Conservation (phyloP, 257 asterid genomes). For the Nicotiana noctiflora region DNA sequence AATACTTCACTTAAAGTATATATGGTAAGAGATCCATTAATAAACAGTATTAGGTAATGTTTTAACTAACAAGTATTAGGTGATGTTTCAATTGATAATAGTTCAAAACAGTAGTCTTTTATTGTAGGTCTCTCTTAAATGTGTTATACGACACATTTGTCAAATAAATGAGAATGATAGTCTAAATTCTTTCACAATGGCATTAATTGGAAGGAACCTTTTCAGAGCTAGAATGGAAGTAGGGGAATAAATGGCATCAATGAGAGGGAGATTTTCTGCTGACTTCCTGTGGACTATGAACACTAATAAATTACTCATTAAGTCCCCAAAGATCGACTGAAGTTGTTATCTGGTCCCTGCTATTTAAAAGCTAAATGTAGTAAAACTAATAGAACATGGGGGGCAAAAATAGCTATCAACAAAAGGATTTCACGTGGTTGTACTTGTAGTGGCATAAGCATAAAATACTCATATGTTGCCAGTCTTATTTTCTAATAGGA, state of each 20-base stretch:
- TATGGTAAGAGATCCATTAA: conserved; percentile 4
- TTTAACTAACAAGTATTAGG: conserved; percentile 2
- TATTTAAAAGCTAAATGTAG: not conserved
- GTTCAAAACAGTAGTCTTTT: not conserved
- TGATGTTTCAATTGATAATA: not conserved
- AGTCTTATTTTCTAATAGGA: not conserved
- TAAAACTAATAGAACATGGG: not conserved
- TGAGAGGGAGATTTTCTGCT: not conserved
- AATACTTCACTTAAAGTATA: not conserved
- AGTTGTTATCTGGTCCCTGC: not conserved
- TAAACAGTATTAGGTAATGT: not conserved
- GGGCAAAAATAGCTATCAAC: not conserved
- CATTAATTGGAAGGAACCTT: not conserved
- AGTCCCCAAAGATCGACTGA: not conserved
- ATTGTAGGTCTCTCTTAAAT: not conserved
- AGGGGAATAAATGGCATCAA: not conserved
- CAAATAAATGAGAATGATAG: conserved; percentile 3
- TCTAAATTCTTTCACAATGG: conserved; percentile 2
- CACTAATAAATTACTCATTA: not conserved
- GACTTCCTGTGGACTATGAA: not conserved
- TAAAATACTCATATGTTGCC: not conserved
- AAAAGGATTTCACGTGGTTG: not conserved
- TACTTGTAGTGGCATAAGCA: too few relatives aligned
- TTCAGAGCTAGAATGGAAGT: not conserved
- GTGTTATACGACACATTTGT: not conserved